Base-by-base conservation (phyloP, 2,329 filamentous ascomycete species). In the Endoconidiophora polonica region DNA sequence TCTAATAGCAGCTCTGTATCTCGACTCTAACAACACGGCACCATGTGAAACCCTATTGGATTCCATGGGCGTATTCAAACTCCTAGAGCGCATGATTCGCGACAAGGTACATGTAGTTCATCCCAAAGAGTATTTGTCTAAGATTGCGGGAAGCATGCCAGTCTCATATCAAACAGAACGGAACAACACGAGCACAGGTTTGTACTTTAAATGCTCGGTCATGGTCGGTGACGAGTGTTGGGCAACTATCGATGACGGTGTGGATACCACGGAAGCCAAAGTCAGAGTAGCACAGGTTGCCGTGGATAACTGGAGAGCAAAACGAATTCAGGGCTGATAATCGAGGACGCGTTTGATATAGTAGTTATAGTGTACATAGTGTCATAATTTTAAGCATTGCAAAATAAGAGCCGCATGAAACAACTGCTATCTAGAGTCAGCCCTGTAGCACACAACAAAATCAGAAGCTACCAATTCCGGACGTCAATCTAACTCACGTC, bases 1-100 rank as follows among this genome's bases (percentile, higher is more conserved):
- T 29, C 61, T 93, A 0, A 63, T 96, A 0, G 90, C 85, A 0
- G 88, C 87, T 0, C 71, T 95, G 0, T 95, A 83, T 69, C 68
- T 94, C 18, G 91, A 96, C 61, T 83, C 71, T 0, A 83, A 82
- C 0, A 70, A 73, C 1, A 59, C 86, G 12, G 66, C 37, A 20
- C 43, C 47, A 22, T 93, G 86, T 57, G 67, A 72, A 46, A 58
- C 48, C 0, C 70, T 95, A 37, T 61, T 86, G 0, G 69, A 74
- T 42, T 65, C 67, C 0, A 65, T 86, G 3, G 86, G 86, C 0
- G 68, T 95, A 3, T 55, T 87, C 38, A 60, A 64, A 0, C 76
- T 77, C 55, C 62, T 94, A 52, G 65, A 73, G 0, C 70, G 79
- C 2, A 66, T 87, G 9, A 57, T 93, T 7, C 64, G 68, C 1